A percentile compares a stretch with the other conserved stretches of the same genome.
These are phyloP conservation scores for Ceratocystis papillata DNA, from an alignment of 2,329 filamentous ascomycete genomes.

Conservation along the genomic window DNA sequence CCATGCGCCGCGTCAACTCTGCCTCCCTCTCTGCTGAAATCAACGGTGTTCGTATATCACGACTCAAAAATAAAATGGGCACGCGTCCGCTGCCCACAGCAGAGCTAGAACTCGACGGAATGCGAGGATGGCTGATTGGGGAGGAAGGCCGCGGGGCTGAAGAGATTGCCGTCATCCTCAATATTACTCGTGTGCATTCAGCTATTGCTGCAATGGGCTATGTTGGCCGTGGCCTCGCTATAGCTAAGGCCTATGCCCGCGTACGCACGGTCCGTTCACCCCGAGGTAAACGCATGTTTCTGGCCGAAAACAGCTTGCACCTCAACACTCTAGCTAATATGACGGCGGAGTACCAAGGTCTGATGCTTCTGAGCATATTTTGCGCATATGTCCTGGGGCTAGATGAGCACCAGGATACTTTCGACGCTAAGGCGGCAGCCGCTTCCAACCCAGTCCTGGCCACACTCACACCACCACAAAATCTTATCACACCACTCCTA, in stretches of 20 bases:
- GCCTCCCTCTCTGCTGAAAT: slow-evolving; percentile 36
- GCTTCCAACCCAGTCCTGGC: slow-evolving; percentile 12
- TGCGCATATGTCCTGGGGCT: slow-evolving; percentile 45
- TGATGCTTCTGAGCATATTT: slow-evolving; percentile 47
- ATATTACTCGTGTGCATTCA: slow-evolving; percentile 53
- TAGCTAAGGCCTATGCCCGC: slow-evolving; percentile 47
- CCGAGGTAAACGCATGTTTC: slow-evolving; percentile 36
- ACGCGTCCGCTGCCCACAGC: slow-evolving; percentile 61
- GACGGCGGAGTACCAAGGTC: slow-evolving; percentile 44
- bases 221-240: slow-evolving; percentile 45
- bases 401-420: slow-evolving; percentile 36
- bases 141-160: slow-evolving; percentile 54
- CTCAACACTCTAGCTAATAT: slow-evolving; percentile 47
- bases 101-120: slow-evolving; percentile 54
- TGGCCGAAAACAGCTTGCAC: slow-evolving; percentile 46
- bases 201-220: slow-evolving; percentile 43
- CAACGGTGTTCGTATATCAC: slow-evolving; percentile 58
- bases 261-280: slow-evolving; percentile 42
- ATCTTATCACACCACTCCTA: slow-evolving; percentile 38
- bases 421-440: slow-evolving; percentile 26
- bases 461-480: slow-evolving; percentile 31
- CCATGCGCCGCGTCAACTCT: slow-evolving; percentile 41
- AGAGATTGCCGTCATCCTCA: slow-evolving; percentile 58
- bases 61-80: slow-evolving; percentile 63
- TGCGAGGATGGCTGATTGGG: slow-evolving; percentile 57